Evolutionary conservation across 2,329 filamentous ascomycete genomes (phyloP).

Genomic region (Penicillium olsonii): DNA sequence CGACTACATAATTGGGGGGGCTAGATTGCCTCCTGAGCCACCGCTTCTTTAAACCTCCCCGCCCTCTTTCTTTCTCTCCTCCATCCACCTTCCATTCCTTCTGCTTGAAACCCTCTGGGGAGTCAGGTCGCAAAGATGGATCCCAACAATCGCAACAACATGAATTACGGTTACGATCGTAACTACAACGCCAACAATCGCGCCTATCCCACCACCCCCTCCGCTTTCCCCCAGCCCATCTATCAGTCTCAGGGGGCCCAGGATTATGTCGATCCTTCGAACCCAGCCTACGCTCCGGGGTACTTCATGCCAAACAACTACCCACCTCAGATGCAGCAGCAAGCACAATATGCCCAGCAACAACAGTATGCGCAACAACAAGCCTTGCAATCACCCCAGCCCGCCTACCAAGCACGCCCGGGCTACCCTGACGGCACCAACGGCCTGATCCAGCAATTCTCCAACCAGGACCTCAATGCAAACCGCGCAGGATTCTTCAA

Average conservation of each 20-base stretch:
- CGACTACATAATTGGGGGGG: conserved; percentile 10
- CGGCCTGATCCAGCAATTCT: conserved; percentile 92
- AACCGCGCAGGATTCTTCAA: conserved; percentile 70
- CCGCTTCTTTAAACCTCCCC: conserved; percentile 28
- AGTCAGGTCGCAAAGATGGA: conserved; percentile 49
- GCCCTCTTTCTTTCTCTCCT: conserved; percentile 13
- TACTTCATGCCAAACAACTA: conserved; percentile 68
- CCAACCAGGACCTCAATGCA: conserved; percentile 86
- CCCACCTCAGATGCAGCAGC: conserved; percentile 47
- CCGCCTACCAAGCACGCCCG: conserved; percentile 54
- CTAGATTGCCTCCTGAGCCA: conserved; percentile 29
- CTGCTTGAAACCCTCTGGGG: conserved; percentile 5
- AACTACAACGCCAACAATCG: conserved; percentile 67
- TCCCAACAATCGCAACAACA: conserved; percentile 48
- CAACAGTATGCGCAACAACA: conserved; percentile 56
- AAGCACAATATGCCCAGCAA: conserved; percentile 47
- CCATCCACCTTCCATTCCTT: conserved; percentile 13
- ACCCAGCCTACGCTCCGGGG: conserved; percentile 44
- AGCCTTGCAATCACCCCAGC: conserved; percentile 56
- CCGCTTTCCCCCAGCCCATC: conserved; percentile 93
- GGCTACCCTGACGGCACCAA: conserved; percentile 76
- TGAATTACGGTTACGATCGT: conserved; percentile 58
- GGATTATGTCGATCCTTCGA: conserved; percentile 59
- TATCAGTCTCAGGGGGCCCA: conserved; percentile 62
- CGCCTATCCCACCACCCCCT: conserved; percentile 84